Conservation (phyloP, 1,284 basidiomycete species). For the Sporisorium reilianum region DNA sequence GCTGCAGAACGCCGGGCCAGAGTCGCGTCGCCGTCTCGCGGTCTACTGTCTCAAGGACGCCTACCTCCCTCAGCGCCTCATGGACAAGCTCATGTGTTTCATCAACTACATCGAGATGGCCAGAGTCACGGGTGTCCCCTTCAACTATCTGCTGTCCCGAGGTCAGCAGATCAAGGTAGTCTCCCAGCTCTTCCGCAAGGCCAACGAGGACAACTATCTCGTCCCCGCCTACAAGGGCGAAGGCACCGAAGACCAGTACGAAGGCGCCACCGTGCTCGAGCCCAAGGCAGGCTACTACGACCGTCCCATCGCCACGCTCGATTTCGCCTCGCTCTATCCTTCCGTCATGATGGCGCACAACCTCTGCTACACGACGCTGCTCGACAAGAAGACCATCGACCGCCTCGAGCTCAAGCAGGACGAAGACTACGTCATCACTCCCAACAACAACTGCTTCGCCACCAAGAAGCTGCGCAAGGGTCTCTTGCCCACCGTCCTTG, state of each 20-base stretch:
- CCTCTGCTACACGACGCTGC: slow-evolving; percentile 68
- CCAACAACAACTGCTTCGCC: slow-evolving; percentile 69
- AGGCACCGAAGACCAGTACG: slow-evolving; percentile 68
- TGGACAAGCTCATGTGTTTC: slow-evolving; percentile 70
- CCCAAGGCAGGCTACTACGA: slow-evolving; percentile 69
- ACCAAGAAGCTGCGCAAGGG: slow-evolving; percentile 63
- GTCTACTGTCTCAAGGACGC: slow-evolving; percentile 69
- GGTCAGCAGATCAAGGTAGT: slow-evolving; percentile 70
- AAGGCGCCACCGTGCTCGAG: slow-evolving; percentile 68
- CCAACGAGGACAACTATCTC: slow-evolving; percentile 66
- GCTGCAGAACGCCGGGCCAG: slow-evolving; percentile 67
- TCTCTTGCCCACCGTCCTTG: slow-evolving; percentile 65
- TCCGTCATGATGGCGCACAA: slow-evolving; percentile 70
- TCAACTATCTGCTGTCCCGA: slow-evolving; percentile 68
- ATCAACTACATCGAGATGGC: slow-evolving; percentile 70
- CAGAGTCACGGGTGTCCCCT: slow-evolving; percentile 68
- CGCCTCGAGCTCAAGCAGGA: slow-evolving; percentile 61
- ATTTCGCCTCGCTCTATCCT: slow-evolving; percentile 69
- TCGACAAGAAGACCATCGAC: slow-evolving; percentile 67
- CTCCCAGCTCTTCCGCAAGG: slow-evolving; percentile 68
- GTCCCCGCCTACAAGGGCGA: slow-evolving; percentile 68
- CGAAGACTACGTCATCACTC: slow-evolving; percentile 66
- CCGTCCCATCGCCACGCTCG: slow-evolving; percentile 66
- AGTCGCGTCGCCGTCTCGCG: slow-evolving; percentile 66
- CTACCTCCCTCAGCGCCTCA: slow-evolving; percentile 68